Conservation (phyloP, 805 yeast genomes). For the Pichia sporocuriosa region DNA sequence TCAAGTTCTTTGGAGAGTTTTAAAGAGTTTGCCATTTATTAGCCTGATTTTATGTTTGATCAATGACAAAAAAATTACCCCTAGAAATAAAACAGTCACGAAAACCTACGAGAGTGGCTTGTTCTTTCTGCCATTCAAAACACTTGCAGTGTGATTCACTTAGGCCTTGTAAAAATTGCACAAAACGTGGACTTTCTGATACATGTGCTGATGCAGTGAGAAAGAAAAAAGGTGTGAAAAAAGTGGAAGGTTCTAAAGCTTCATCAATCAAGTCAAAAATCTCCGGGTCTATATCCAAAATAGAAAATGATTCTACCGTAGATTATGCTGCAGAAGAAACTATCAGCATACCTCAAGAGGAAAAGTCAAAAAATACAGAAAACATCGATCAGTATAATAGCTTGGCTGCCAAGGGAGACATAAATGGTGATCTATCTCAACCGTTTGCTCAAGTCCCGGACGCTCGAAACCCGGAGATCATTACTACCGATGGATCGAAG, state of each 20-base stretch:
- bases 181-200: slow-evolving; percentile 47
- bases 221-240: slow-evolving; percentile 27
- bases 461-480: background rate
- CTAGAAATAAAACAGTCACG: slow-evolving; percentile 46
- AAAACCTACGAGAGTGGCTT: slow-evolving; percentile 62
- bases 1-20: too few species aligned
- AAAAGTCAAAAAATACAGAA: too few species aligned
- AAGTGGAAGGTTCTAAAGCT: background rate
- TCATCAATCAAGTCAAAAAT: too few species aligned
- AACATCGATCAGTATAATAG: too few species aligned
- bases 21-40: too few species aligned
- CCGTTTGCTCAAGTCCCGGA: background rate
- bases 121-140: slow-evolving; percentile 64
- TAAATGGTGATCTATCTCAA: background rate
- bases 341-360: background rate
- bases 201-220: slow-evolving; percentile 54
- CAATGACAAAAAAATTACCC: slow-evolving; percentile 59
- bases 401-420: too few species aligned
- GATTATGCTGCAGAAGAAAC: background rate
- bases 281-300: slow-evolving; percentile 4
- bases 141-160: slow-evolving; percentile 67
- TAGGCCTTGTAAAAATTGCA: slow-evolving; percentile 68
- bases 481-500: too few species aligned
- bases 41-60: background rate
- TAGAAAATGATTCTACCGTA: too few species aligned